Percentiles rank a stretch among this genome's conserved stretches.
These are phyloP conservation scores for Alnus rubra DNA, from an alignment of 306 rosid genomes.

Conservation along the genomic window DNA sequence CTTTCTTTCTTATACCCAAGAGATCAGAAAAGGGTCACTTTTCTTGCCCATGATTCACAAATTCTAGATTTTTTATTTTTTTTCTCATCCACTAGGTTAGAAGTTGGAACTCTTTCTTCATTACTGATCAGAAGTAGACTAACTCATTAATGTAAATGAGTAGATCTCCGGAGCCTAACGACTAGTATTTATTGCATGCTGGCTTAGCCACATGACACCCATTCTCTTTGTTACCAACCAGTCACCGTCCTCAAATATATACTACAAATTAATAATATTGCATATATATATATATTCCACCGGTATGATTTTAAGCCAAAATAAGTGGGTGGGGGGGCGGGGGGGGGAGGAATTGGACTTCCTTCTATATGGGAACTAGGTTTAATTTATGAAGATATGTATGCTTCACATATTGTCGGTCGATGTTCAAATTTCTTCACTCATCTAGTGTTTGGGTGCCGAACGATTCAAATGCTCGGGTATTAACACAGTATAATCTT, in stretches of 20 bases:
- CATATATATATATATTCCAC: background rate
- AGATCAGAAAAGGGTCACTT: constrained; percentile 12
- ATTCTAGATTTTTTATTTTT: constrained; percentile 25
- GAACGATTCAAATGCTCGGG: no score
- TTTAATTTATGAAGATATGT: no score
- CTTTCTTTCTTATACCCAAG: background rate
- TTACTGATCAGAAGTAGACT: constrained; percentile 20
- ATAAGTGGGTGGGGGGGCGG: no score
- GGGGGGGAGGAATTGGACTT: background rate
- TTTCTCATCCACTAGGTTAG: constrained; percentile 36
- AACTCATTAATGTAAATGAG: constrained; percentile 15
- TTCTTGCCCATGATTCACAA: constrained; percentile 45
- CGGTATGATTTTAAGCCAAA: background rate
- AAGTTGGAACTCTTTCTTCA: constrained; percentile 12
- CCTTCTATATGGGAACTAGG: background rate
- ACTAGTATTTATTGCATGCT: constrained; percentile 44
- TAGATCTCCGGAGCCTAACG: constrained; percentile 4
- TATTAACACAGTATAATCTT: no score
- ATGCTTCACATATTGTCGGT: no score
- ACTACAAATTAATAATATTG: background rate
- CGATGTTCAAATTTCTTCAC: no score
- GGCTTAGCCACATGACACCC: constrained; percentile 43
- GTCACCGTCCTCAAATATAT: constrained; percentile 25
- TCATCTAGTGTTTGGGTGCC: no score
- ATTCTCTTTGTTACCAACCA: constrained; percentile 28